Evolutionary conservation across 1,284 basidiomycete species (phyloP).

Genomic region (Gastroboletus turbinatus): DNA sequence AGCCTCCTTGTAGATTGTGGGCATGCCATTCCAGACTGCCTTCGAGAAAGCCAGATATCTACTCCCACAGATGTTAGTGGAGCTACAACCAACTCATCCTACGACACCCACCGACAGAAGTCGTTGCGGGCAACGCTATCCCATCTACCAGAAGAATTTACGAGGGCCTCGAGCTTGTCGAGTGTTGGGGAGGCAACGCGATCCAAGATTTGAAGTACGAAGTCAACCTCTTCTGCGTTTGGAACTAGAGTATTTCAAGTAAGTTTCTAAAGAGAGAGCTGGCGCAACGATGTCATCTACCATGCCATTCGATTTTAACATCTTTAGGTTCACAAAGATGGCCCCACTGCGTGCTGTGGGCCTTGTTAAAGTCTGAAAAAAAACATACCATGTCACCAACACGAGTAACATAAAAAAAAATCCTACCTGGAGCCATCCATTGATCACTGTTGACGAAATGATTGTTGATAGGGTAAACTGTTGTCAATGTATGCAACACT

Average conservation of each 20-base stretch:
- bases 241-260: conserved; percentile 53
- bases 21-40: conserved; percentile 71
- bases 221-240: conserved; percentile 71
- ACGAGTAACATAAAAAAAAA: conserved; percentile 1
- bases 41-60: conserved; percentile 66
- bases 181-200: conserved; percentile 67
- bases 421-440: conserved; percentile 74
- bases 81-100: background rate
- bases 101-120: conserved; percentile 75
- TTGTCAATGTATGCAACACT: conserved; percentile 74
- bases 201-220: conserved; percentile 61
- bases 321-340: conserved; percentile 79
- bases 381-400: background rate
- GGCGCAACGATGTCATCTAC: conserved; percentile 39
- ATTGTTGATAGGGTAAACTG: conserved; percentile 80
- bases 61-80: conserved; percentile 7
- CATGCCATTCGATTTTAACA: conserved; percentile 88
- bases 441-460: conserved; percentile 84
- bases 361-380: conserved; percentile 62
- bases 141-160: conserved; percentile 58
- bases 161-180: conserved; percentile 65
- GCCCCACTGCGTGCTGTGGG: conserved; percentile 84
- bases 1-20: conserved; percentile 65
- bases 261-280: background rate
- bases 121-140: conserved; percentile 84